Evolutionary conservation across 257 asterid species (phyloP).

Genomic region (Solanum microdontum): DNA sequence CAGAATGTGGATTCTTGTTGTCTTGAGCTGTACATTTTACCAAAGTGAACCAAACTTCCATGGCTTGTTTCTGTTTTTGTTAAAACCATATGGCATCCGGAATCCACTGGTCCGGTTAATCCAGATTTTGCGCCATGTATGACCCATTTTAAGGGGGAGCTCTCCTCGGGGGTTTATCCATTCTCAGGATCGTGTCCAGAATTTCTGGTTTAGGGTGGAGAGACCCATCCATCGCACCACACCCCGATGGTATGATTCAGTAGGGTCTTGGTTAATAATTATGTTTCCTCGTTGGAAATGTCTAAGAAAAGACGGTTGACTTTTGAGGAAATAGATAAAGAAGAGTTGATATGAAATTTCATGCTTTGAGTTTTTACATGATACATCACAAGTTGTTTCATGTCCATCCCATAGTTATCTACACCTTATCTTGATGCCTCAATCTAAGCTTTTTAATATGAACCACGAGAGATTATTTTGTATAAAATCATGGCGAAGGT

Average conservation of each 20-base stretch:
- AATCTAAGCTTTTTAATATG: not conserved
- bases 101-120: not conserved
- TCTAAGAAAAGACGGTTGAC: not conserved
- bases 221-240: not conserved
- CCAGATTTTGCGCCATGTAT: not conserved
- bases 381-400: not conserved
- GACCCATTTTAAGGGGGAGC: not conserved
- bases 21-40: not conserved
- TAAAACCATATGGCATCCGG: not conserved
- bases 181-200: not conserved
- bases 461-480: not conserved
- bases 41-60: not conserved
- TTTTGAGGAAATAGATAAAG: not conserved
- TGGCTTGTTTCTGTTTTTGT: not conserved
- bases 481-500: not conserved
- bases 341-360: not conserved
- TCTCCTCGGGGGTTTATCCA: not conserved
- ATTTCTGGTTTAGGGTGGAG: not conserved
- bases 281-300: not conserved
- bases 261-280: not conserved
- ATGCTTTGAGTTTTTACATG: not conserved
- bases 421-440: not conserved
- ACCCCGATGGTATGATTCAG: not conserved
- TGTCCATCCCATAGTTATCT: not conserved
- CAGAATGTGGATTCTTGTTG: not conserved